Base-by-base conservation (phyloP, 2,329 filamentous ascomycete species). In the Thermomyces lanuginosus region DNA sequence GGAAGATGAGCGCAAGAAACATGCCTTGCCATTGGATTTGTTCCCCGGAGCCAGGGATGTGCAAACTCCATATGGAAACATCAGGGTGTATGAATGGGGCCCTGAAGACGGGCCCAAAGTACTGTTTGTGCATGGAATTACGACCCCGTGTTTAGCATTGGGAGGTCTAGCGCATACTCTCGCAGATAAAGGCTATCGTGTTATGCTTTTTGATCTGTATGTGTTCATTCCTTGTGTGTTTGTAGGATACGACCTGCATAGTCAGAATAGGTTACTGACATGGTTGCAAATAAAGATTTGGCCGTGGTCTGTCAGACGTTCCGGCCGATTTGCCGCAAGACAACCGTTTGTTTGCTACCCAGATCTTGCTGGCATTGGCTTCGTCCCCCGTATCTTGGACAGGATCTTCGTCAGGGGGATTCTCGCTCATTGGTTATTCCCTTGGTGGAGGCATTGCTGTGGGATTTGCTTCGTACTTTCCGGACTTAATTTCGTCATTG, bases 71-170 rank as follows among this genome's bases (percentile, higher is more conserved):
- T 83, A 80, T 44, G 80, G 81, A 9, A 68, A 57, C 4, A 67
- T 80, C 34, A 60, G 74, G 23, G 72, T 80, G 3, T 86, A 82
- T 45, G 82, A 91, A 58, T 89, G 75, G 66, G 82, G 82, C 0
- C 76, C 78, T 0, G 63, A 70, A 32, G 55, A 64, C 18, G 80
- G 79, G 1, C 64, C 70, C 15, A 82, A 74, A 42, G 71, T 86
- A 1, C 55, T 91, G 8, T 56, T 91, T 14, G 54, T 91, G 9
- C 82, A 86, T 48, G 82, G 82, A 4, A 84, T 89, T 41, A 78
- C 72, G 26, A 89, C 80, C 4, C 81, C 82, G 0, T 73, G 72
- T 34, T 58, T 84, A 24, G 65, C 77, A 0, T 54, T 86, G 10
- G 72, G 70, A 2, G 63, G 67, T 21, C 47, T 89, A 18, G 76